Percentiles rank a stretch among this genome's conserved stretches.
Conservation (phyloP, 2,329 filamentous ascomycete species). For the Alternaria ethzedia region DNA sequence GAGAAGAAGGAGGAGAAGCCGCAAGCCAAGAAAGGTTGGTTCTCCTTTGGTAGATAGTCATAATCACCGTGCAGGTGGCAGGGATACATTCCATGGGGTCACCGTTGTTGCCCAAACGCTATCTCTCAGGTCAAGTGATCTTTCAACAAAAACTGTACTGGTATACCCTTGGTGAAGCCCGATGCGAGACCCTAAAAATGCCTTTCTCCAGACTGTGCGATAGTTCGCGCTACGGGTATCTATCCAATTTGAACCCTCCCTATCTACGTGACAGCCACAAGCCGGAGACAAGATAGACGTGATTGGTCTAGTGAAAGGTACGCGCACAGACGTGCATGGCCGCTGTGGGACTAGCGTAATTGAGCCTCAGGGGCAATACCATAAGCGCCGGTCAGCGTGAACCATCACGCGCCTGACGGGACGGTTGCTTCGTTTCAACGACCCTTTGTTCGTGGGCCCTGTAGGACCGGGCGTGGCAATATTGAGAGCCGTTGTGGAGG, state of each 20-base stretch:
- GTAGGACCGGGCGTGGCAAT: slow-evolving; percentile 17
- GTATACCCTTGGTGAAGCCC: background rate
- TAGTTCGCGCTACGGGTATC: slow-evolving; percentile 17
- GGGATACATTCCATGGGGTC: slow-evolving; percentile 6
- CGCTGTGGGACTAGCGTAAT: slow-evolving; percentile 33
- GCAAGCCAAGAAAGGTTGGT: slow-evolving; percentile 58
- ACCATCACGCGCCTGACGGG: slow-evolving; percentile 32
- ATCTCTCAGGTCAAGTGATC: background rate
- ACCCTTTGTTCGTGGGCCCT: slow-evolving; percentile 29
- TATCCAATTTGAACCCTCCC: slow-evolving; percentile 13
- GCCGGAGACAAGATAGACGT: slow-evolving; percentile 16
- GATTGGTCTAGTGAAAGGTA: slow-evolving; percentile 23
- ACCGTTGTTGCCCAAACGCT: slow-evolving; percentile 7
- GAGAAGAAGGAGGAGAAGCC: slow-evolving; percentile 43
- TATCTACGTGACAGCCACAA: slow-evolving; percentile 19
- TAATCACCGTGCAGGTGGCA: background rate
- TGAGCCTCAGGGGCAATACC: slow-evolving; percentile 32
- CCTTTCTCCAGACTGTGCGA: slow-evolving; percentile 6
- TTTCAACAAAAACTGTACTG: background rate
- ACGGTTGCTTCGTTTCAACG: slow-evolving; percentile 30
- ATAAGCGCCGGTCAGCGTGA: slow-evolving; percentile 32
- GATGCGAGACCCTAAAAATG: slow-evolving; percentile 6
- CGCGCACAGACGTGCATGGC: slow-evolving; percentile 16
- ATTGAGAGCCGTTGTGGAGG: slow-evolving; percentile 20
- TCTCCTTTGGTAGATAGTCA: slow-evolving; percentile 56